Evolutionary conservation across 108 stramenopile genomes (phyloP).

Genomic region (Pseudonitzschia multistriata): DNA sequence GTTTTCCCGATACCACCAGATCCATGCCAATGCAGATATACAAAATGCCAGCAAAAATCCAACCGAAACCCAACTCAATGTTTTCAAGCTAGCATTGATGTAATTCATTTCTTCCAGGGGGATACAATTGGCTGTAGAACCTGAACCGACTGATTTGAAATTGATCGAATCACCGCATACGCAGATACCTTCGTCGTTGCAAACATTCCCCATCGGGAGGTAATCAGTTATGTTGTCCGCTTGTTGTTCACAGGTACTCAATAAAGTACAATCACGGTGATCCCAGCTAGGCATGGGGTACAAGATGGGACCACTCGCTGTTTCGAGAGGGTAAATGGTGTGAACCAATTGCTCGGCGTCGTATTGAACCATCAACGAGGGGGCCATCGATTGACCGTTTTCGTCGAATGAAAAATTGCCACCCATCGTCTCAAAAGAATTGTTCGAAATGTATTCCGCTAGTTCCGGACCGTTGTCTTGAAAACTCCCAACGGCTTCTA

Average conservation of each 20-base stretch:
- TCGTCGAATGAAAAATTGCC: conserved; percentile 25
- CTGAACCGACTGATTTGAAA: conserved; percentile 5
- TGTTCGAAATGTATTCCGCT: neutral
- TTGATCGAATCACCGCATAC: neutral
- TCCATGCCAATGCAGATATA: conserved; percentile 20
- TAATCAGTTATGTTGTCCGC: neutral
- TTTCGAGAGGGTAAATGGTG: conserved; percentile 23
- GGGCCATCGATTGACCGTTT: conserved; percentile 22
- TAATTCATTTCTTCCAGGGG: conserved; percentile 25
- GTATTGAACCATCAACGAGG: conserved; percentile 22
- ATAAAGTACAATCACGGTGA: conserved; percentile 21
- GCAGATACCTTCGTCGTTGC: conserved; percentile 7
- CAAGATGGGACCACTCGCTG: conserved; percentile 12
- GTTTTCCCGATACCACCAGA: conserved; percentile 12
- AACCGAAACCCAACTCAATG: neutral
- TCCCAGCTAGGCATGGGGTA: conserved; percentile 41
- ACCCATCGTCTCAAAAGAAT: conserved; percentile 20
- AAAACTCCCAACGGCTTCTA: conserved; percentile 16
- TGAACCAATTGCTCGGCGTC: conserved; percentile 15
- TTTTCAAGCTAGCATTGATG: neutral
- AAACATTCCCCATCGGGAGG: neutral
- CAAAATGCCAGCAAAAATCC: conserved; percentile 1
- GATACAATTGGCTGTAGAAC: conserved; percentile 14
- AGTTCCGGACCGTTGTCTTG: neutral
- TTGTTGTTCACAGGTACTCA: conserved; percentile 4